Evolutionary conservation across 2,329 filamentous ascomycete genomes (phyloP).

Genomic region (Aspergillus fijiensis): DNA sequence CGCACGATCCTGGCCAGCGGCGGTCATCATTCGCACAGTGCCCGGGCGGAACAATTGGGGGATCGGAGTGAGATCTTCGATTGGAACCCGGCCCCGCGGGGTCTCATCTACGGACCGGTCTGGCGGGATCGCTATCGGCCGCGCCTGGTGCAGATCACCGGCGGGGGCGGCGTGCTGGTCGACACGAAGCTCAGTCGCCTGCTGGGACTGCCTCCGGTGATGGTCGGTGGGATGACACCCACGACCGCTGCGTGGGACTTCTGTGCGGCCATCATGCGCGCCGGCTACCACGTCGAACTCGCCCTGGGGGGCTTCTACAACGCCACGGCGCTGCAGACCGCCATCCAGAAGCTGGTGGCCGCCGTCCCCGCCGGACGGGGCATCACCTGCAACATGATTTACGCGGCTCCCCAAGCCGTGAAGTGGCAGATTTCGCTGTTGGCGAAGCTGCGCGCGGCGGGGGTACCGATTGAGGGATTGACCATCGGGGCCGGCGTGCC

Average conservation of each 20-base stretch:
- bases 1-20: slow-evolving; percentile 25
- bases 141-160: neutral
- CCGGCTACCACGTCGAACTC: slow-evolving; percentile 9
- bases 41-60: too few species aligned
- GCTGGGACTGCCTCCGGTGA: slow-evolving; percentile 1
- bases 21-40: too few species aligned
- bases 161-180: neutral
- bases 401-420: slow-evolving; percentile 1
- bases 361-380: neutral
- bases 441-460: neutral
- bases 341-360: neutral
- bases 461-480: slow-evolving; percentile 2
- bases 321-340: neutral
- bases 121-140: neutral
- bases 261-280: slow-evolving; percentile 6
- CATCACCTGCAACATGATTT: slow-evolving; percentile 10
- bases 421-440: slow-evolving; percentile 5
- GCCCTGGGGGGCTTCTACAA: slow-evolving; percentile 7
- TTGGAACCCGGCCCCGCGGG: too few species aligned
- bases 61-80: too few species aligned
- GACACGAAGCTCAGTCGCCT: slow-evolving; percentile 4
- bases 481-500: neutral
- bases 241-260: slow-evolving; percentile 7
- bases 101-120: too few species aligned
- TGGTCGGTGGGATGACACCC: slow-evolving; percentile 11